These are phyloP conservation scores for Boletales sp. DNA, from an alignment of 768 basidiomycete species.

Conservation along the genomic window DNA sequence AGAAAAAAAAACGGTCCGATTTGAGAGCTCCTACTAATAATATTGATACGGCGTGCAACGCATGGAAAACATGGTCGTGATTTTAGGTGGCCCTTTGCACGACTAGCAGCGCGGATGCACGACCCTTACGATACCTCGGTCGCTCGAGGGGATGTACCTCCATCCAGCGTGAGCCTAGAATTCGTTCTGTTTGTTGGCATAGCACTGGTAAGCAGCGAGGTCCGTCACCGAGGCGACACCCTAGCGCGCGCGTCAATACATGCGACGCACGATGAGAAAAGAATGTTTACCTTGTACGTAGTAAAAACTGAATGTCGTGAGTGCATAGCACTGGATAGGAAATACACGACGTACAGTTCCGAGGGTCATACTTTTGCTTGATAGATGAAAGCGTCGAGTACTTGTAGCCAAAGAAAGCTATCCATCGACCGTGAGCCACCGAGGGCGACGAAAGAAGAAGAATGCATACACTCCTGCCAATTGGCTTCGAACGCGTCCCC, in stretches of 20 bases:
- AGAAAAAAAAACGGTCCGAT: too few relatives aligned
- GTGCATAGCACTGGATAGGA: not conserved
- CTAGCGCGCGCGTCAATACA: not conserved
- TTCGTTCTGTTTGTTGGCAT: not conserved
- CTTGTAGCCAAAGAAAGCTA: constrained; percentile 23
- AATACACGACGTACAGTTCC: constrained; percentile 13
- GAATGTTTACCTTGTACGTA: constrained; percentile 14
- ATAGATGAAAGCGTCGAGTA: constrained; percentile 13
- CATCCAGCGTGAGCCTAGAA: not conserved
- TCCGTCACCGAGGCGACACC: constrained; percentile 3
- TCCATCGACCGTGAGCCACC: not conserved
- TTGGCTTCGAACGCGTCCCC: constrained; percentile 14
- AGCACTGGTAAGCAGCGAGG: constrained; percentile 4
- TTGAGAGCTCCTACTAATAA: too few relatives aligned
- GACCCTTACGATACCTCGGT: too few relatives aligned
- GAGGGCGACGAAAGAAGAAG: not conserved
- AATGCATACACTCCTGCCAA: constrained; percentile 15
- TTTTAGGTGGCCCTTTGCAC: too few relatives aligned
- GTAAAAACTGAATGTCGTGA: constrained; percentile 7
- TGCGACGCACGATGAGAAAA: too few relatives aligned
- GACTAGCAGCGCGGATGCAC: too few relatives aligned
- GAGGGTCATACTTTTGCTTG: constrained; percentile 20
- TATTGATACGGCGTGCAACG: too few relatives aligned
- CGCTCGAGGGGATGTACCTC: too few relatives aligned
- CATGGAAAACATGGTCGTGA: too few relatives aligned